Evolutionary conservation across 345 rosid species (phyloP).

Genomic region (Leavenworthia alabamica): DNA sequence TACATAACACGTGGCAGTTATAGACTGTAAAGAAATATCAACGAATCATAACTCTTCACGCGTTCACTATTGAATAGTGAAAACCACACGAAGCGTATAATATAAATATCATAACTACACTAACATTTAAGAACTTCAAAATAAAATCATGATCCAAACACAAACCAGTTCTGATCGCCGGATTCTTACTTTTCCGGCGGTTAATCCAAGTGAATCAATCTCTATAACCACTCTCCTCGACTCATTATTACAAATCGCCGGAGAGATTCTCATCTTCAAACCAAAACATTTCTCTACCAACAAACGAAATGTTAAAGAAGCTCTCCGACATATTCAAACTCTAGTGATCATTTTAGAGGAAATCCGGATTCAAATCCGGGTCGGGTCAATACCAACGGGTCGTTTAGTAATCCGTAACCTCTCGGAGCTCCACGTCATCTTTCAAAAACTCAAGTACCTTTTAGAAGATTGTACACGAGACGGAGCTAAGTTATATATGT

Average conservation of each 20-base stretch:
- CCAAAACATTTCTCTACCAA: conserved; percentile 39
- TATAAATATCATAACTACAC: background rate
- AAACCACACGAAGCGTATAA: conserved; percentile 21
- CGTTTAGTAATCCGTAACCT: conserved; percentile 37
- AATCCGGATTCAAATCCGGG: conserved; percentile 25
- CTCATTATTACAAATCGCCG: conserved; percentile 44
- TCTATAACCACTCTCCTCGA: conserved; percentile 41
- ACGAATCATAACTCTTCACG: conserved; percentile 11
- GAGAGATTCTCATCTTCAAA: conserved; percentile 37
- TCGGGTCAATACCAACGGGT: background rate
- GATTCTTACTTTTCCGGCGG: conserved; percentile 59
- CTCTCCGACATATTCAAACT: conserved; percentile 46
- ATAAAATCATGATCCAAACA: conserved; percentile 31
- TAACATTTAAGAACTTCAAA: background rate
- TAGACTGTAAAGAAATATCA: background rate
- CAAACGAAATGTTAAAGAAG: conserved; percentile 38
- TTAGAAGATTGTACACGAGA: conserved; percentile 58
- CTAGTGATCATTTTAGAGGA: conserved; percentile 49
- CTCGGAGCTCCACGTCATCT: conserved; percentile 60
- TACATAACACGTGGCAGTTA: background rate
- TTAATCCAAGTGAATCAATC: conserved; percentile 45
- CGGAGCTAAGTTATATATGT: conserved; percentile 54
- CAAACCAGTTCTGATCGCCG: conserved; percentile 44
- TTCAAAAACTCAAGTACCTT: conserved; percentile 54
- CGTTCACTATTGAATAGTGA: conserved; percentile 13